Base-by-base conservation (phyloP, 305 asterid species). In the Solanum hybrid region DNA sequence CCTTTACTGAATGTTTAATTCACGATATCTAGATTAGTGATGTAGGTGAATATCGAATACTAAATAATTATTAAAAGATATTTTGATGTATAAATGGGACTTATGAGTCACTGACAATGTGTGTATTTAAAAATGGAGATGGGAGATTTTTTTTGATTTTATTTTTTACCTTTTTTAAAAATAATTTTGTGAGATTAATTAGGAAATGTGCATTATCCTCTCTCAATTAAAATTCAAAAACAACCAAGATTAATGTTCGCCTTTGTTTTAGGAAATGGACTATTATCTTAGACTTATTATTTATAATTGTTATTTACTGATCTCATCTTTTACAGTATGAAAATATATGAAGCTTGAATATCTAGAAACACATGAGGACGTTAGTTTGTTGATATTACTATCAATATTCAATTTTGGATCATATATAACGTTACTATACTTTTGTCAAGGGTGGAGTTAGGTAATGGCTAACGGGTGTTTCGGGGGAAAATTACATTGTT, bases 21-120 rank as follows among this genome's bases (percentile, higher is more conserved):
- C 1, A 20, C 5, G 69, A 20, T 1, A 7, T 0, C 10, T 56
- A 56, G 0, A 56, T 20, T 7, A 56, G 1, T 7, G 69, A 7
- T 56, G 69, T 2, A 0, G 0, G 2, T 20, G 24, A 7, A 17
- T 56, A 56, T 56, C 5, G 24, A 56, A 56, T 56, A 56, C 10
- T 20, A 56, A 56, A 0, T 7, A 56, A 17, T 56, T 17, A 56
- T 20, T 56, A 7, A 56, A 56, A 56, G 0, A 56, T 3, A 46
- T 2, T 1, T 46, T 56, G 10, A 20, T 20, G 71, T 60, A 7
- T 20, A 60, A 60, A 60, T 60, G 26, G 71, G 26, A 20, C 26
- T 7, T 20, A 1, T 20, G 71, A 60, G 26, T 20, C 71, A 3
- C 26, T 60, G 71, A 20, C 10, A 6, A 60, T 60, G 71, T 7